Percentiles rank a stretch among this genome's conserved stretches.
phyloP scores from a whole-genome alignment of 352 stramenopile genomes.

The Phytophthora idaei region DNA sequence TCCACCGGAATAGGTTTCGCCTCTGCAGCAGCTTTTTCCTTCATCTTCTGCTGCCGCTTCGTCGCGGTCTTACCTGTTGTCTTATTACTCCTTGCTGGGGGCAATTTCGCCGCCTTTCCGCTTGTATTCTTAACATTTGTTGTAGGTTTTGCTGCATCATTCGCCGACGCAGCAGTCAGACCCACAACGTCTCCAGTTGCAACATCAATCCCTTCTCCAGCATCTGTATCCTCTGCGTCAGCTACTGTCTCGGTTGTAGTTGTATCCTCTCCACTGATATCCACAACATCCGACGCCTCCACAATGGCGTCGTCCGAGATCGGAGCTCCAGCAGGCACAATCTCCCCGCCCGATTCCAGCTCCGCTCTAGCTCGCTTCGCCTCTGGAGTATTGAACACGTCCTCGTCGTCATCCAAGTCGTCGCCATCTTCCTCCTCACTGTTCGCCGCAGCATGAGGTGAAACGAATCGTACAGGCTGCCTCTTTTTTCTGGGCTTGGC shows the following conservation, averaged over 20 bases:
- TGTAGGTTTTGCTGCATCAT: constrained; percentile 2
- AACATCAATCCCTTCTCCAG: not conserved
- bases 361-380: constrained; percentile 34
- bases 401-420: constrained; percentile 27
- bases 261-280: constrained; percentile 14
- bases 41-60: constrained; percentile 27
- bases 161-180: constrained; percentile 15
- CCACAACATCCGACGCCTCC: constrained; percentile 21
- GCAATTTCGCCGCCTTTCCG: constrained; percentile 7
- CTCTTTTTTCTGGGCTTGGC: constrained; percentile 25
- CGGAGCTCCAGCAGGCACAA: constrained; percentile 27
- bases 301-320: constrained; percentile 33
- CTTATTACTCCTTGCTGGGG: constrained; percentile 2
- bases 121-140: constrained; percentile 21
- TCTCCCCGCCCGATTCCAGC: constrained; percentile 22
- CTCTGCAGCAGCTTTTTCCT: constrained; percentile 31
- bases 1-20: constrained; percentile 26
- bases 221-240: not conserved
- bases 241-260: not conserved
- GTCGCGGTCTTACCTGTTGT: constrained; percentile 18
- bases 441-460: constrained; percentile 35
- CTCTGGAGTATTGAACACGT: constrained; percentile 39
- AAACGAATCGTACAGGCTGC: constrained; percentile 30
- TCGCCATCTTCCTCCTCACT: constrained; percentile 31
- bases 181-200: constrained; percentile 28